Conservation (phyloP, 1,284 basidiomycete species). For the Coniferiporia weirii region DNA sequence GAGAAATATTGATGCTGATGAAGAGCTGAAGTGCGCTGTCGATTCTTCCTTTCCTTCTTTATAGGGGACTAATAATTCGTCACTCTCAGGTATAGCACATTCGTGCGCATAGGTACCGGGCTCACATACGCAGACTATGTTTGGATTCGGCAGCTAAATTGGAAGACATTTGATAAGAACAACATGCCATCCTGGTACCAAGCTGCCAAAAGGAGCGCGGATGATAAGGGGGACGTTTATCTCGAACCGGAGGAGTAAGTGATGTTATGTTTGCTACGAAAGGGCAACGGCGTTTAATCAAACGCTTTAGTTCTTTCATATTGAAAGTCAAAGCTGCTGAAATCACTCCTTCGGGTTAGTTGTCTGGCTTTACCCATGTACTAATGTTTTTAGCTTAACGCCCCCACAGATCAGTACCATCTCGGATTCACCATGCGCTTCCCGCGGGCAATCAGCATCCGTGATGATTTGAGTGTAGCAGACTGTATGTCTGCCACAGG, state of each 20-base stretch:
- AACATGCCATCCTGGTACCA: constrained; percentile 52
- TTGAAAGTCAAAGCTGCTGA: constrained; percentile 89
- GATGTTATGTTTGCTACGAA: not conserved
- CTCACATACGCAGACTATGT: constrained; percentile 80
- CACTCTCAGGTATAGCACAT: constrained; percentile 59
- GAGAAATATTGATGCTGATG: constrained; percentile 43
- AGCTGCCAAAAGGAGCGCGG: constrained; percentile 51
- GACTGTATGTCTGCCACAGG: constrained; percentile 70
- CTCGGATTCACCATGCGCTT: constrained; percentile 81
- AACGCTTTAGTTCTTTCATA: constrained; percentile 66
- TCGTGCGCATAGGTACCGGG: constrained; percentile 85
- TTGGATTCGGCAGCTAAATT: constrained; percentile 71
- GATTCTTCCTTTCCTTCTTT: not conserved
- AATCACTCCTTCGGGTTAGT: constrained; percentile 65
- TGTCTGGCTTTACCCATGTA: not conserved
- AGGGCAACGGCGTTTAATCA: constrained; percentile 4
- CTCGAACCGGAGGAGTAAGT: constrained; percentile 73
- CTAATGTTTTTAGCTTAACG: not conserved
- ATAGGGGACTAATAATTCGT: constrained; percentile 4
- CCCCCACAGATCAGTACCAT: constrained; percentile 58
- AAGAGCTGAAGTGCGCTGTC: constrained; percentile 54
- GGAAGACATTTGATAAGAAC: constrained; percentile 68
- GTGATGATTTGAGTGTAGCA: constrained; percentile 61
- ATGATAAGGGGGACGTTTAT: constrained; percentile 80
- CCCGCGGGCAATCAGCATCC: constrained; percentile 76